Base-by-base conservation (phyloP, 345 rosid species). In the Populus alba region DNA sequence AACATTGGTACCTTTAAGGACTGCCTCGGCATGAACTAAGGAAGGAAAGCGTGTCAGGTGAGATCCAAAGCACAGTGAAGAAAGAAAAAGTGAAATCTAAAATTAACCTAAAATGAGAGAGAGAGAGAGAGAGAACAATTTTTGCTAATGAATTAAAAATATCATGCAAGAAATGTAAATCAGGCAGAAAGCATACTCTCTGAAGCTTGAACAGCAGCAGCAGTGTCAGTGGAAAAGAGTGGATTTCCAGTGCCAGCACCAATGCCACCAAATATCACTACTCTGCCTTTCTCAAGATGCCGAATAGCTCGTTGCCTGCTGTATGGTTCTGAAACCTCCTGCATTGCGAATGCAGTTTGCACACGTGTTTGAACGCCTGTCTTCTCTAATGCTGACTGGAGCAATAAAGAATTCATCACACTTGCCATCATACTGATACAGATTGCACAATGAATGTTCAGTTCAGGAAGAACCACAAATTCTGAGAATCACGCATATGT, bases 271-370 rank as follows among this genome's bases (percentile, higher is more conserved):
- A 94, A 92, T 81, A 94, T 87, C 68, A 94, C 97, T 23, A 94
- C 98, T 89, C 94, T 90, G 63, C 98, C 97, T 81, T 94, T 94
- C 77, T 92, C 97, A 38, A 94, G 91, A 88, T 94, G 98, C 5
- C 92, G 81, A 9, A 92, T 89, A 35, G 97, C 97, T 66, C 87
- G 87, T 77, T 86, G 94, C 80, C 94, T 88, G 71, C 82, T 90
- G 80, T 91, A 94, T 57, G 97, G 94, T 83, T 94, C 98, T 76
- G 89, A 92, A 27, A 94, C 87, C 80, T 94, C 97, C 23, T 80
- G 89, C 86, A 94, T 86, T 6, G 90, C 57, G 61, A 91, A 87
- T 66, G 92, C 86, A 81, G 90, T 92, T 84, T 94, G 98, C 70
- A 92, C 87, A 57, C 92, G 94, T 1, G 92, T 81, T 83, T 89